Evolutionary conservation across 352 stramenopile genomes (phyloP).

Genomic region (Peronosclerospora sorghi): DNA sequence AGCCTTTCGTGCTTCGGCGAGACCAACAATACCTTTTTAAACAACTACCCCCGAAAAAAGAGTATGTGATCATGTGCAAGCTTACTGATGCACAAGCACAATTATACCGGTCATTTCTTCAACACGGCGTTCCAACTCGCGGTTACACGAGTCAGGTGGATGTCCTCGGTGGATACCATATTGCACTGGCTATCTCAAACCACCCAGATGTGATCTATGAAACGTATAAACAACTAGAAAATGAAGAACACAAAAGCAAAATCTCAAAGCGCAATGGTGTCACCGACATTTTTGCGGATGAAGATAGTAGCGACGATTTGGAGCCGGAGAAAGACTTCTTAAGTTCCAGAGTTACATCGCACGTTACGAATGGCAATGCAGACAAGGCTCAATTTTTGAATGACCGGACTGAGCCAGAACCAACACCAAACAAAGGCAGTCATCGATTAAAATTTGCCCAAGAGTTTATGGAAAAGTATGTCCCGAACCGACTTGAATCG

Average conservation of each 20-base stretch:
- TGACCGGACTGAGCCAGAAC: constrained; percentile 18
- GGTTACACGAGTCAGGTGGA: constrained; percentile 43
- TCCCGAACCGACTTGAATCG: constrained; percentile 35
- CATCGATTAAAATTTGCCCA: constrained; percentile 70
- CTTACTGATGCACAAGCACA: constrained; percentile 59
- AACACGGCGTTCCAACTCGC: constrained; percentile 48
- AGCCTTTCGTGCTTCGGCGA: constrained; percentile 71
- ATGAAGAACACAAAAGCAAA: constrained; percentile 32
- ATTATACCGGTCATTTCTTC: constrained; percentile 66
- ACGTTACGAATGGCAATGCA: constrained; percentile 21
- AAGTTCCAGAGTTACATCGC: background rate
- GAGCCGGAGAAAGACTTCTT: constrained; percentile 20
- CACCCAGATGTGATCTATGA: constrained; percentile 77
- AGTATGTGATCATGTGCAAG: constrained; percentile 81
- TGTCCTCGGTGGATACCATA: constrained; percentile 78
- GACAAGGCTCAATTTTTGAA: constrained; percentile 37
- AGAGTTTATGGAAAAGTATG: constrained; percentile 51
- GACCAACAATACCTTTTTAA: constrained; percentile 78
- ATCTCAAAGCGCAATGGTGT: constrained; percentile 16
- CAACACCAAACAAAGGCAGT: background rate
- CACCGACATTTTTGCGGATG: constrained; percentile 24
- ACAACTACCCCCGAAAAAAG: constrained; percentile 81
- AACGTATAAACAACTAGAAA: constrained; percentile 50
- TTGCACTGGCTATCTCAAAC: constrained; percentile 82
- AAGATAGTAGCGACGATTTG: constrained; percentile 50